Evolutionary conservation across 2,329 filamentous ascomycete genomes (phyloP), one percentile per base, ranked within the genome.

Genomic region (Aspergillus fumigatiaffinis): DNA sequence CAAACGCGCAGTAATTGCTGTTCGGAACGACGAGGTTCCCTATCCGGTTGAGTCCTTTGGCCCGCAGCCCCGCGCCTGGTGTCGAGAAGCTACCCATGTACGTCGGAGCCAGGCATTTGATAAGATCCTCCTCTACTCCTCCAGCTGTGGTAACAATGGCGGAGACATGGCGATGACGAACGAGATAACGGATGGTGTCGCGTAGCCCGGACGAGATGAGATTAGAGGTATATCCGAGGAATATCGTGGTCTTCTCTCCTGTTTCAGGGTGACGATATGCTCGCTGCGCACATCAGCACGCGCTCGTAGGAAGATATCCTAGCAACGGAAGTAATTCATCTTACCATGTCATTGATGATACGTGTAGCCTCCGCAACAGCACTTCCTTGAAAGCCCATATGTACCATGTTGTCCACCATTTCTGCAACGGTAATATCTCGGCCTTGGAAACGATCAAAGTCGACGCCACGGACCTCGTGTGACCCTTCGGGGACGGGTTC

Each of bases 211-310:
- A 99, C 0, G 94, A 97, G 69, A 99, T 97, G 66, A 99, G 83
- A 73, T 99, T 99, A 52, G 91, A 96, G 9, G 94, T 99, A 78
- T 97, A 99, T 56, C 94, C 94, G 8, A 99, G 85, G 76, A 99
- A 97, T 66, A 99, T 93, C 59, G 94, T 97, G 20, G 94, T 94
- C 68, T 84, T 84, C 26, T 89, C 86, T 14, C 85, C 85, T 1
- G 90, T 90, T 69, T 92, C 89, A 0, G 90, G 85, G 71, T 96
- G 89, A 60, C 82, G 82, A 88, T 91, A 97, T 56, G 84, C 83
- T 71, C 91, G 84, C 91, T 88, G 70, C 79, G 53, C 59, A 50
- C 48, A 69, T 56, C 58, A 52, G 32, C 21, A 57, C 56, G 63
- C 55, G 66, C 61, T 58, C 51, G 32, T 50, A 41, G n/a, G n/a